A percentile compares a stretch with the other conserved stretches of the same genome.
These are phyloP conservation scores for Cytospora mali DNA, from an alignment of 2,329 filamentous ascomycete species.

Conservation along the genomic window DNA sequence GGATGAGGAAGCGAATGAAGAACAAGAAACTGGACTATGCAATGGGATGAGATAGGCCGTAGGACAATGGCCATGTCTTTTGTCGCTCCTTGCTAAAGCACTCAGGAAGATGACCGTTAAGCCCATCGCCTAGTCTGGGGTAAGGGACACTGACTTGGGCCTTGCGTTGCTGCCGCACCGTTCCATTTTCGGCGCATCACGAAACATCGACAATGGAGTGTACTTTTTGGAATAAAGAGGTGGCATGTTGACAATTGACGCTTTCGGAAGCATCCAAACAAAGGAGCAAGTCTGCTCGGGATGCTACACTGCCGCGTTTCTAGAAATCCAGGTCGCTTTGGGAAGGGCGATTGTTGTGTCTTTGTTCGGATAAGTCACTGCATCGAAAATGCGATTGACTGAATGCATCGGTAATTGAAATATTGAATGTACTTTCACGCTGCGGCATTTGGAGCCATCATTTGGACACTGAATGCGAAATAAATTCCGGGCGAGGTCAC, in stretches of 20 bases:
- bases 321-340: constrained; percentile 8
- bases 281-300: constrained; percentile 6
- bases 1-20: constrained; percentile 5
- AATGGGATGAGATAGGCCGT: neutral
- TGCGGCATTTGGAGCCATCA: neutral
- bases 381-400: neutral
- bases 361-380: neutral
- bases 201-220: constrained; percentile 3
- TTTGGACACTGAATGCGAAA: neutral
- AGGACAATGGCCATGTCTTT: constrained; percentile 25
- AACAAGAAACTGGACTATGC: constrained; percentile 7
- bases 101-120: constrained; percentile 6
- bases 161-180: constrained; percentile 9
- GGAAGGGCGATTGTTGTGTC: neutral
- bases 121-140: neutral
- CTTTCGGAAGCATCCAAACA: constrained; percentile 23
- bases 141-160: neutral
- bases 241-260: constrained; percentile 10
- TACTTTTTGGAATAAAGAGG: constrained; percentile 1
- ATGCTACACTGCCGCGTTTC: neutral
- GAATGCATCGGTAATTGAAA: neutral
- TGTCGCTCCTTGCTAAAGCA: neutral
- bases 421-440: neutral
- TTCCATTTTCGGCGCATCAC: constrained; percentile 6
- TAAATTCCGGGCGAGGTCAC: too few relatives aligned